phyloP scores from a whole-genome alignment of 192 early-diverging fungal genomes.

The Phycomyces blakesleeanus region DNA sequence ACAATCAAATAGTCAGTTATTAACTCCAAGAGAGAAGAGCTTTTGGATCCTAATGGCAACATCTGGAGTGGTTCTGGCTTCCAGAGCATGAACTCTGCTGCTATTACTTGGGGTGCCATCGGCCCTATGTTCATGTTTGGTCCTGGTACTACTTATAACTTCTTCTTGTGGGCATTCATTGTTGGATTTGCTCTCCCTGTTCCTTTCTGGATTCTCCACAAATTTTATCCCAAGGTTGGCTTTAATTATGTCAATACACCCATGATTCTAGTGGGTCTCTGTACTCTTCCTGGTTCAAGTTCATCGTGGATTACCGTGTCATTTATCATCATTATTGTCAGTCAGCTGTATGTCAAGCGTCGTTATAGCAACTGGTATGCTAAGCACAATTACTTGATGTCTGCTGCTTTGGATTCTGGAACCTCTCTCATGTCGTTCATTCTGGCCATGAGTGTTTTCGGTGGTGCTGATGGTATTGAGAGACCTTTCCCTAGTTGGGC shows the following conservation, averaged over 20 bases:
- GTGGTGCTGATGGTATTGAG: slow-evolving; percentile 17
- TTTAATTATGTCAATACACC: slow-evolving; percentile 47
- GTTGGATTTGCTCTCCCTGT: slow-evolving; percentile 48
- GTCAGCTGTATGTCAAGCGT: slow-evolving; percentile 41
- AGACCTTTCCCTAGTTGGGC: slow-evolving; percentile 34
- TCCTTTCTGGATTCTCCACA: slow-evolving; percentile 43
- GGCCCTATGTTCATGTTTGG: slow-evolving; percentile 54
- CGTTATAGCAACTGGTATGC: slow-evolving; percentile 51
- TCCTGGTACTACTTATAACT: slow-evolving; percentile 36
- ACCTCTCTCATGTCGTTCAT: slow-evolving; percentile 41
- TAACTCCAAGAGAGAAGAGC: slow-evolving; percentile 19
- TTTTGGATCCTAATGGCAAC: slow-evolving; percentile 40
- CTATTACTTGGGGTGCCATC: slow-evolving; percentile 62
- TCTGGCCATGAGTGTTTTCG: slow-evolving; percentile 27
- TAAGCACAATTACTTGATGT: slow-evolving; percentile 69
- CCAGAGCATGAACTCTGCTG: slow-evolving; percentile 53
- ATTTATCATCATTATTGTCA: slow-evolving; percentile 47
- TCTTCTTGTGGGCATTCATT: slow-evolving; percentile 46
- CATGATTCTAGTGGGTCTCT: slow-evolving; percentile 32
- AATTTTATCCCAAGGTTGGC: slow-evolving; percentile 42
- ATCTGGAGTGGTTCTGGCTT: slow-evolving; percentile 37
- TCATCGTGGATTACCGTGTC: slow-evolving; percentile 39
- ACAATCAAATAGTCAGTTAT: no score
- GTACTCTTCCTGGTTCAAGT: slow-evolving; percentile 26
- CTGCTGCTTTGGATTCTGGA: slow-evolving; percentile 62